Percentiles rank a stretch among this genome's conserved stretches.
phyloP scores from a whole-genome alignment of 495 filamentous ascomycete species.

The Sordaria brevicollis region DNA sequence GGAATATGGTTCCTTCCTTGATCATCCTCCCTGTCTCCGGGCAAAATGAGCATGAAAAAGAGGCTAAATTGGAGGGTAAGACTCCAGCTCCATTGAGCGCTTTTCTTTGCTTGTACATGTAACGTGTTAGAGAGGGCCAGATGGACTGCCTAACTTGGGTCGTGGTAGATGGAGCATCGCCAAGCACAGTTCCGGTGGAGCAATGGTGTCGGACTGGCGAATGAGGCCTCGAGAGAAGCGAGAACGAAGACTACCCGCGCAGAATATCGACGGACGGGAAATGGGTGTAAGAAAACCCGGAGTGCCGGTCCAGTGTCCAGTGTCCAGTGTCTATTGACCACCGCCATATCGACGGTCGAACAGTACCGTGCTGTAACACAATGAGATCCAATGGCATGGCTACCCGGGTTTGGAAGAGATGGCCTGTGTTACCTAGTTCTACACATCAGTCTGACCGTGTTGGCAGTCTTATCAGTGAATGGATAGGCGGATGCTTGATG shows the following conservation, averaged over 20 bases:
- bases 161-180: background rate
- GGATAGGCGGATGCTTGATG: background rate
- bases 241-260: background rate
- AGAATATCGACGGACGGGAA: background rate
- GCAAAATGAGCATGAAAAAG: background rate
- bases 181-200: background rate
- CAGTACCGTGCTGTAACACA: background rate
- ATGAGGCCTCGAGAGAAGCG: constrained; percentile 3
- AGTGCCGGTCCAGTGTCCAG: background rate
- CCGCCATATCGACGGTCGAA: background rate
- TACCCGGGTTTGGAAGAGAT: background rate
- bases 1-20: background rate
- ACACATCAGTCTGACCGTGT: background rate
- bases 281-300: background rate
- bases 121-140: background rate
- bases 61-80: background rate
- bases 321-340: background rate
- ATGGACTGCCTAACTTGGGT: background rate
- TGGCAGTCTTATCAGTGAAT: background rate
- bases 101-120: background rate
- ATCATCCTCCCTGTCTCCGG: background rate
- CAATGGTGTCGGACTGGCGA: background rate
- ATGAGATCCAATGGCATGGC: background rate
- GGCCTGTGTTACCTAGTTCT: background rate
- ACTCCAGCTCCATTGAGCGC: background rate